A percentile compares a stretch with the other conserved stretches of the same genome.
These are phyloP conservation scores for Penicillium crystallinum DNA, from an alignment of 495 filamentous ascomycete species.

Conservation along the genomic window DNA sequence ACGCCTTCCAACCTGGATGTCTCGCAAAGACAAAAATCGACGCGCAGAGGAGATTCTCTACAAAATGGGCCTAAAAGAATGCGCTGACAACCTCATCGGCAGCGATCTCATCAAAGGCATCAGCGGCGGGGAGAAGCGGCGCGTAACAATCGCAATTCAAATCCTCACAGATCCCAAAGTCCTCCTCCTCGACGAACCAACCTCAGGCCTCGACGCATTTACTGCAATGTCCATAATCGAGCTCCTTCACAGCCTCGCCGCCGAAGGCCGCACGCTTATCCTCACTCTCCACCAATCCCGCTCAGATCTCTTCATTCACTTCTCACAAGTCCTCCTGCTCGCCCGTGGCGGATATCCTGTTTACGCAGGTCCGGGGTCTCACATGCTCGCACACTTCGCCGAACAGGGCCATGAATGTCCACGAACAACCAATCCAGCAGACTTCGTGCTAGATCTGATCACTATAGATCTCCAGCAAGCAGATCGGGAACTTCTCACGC, in stretches of 20 bases:
- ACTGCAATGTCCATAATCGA: conserved; percentile 70
- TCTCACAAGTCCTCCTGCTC: conserved; percentile 64
- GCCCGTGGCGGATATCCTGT: conserved; percentile 62
- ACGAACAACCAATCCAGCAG: conserved; percentile 63
- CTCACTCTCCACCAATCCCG: conserved; percentile 73
- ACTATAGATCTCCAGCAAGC: conserved; percentile 65
- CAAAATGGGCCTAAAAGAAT: conserved; percentile 73
- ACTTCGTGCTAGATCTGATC: conserved; percentile 71
- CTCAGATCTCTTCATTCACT: conserved; percentile 64
- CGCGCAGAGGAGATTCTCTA: conserved; percentile 64
- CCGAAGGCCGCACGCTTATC: conserved; percentile 68
- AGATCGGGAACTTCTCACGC: conserved; percentile 51
- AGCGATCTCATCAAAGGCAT: conserved; percentile 69
- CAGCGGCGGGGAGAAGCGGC: conserved; percentile 69
- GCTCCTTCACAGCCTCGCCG: conserved; percentile 60
- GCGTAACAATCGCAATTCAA: conserved; percentile 71
- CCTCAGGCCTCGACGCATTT: conserved; percentile 70
- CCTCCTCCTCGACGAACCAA: conserved; percentile 68
- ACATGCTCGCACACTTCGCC: conserved; percentile 62
- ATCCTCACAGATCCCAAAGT: conserved; percentile 68
- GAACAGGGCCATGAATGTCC: conserved; percentile 57
- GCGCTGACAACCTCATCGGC: conserved; percentile 68
- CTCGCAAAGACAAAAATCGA: conserved; percentile 54
- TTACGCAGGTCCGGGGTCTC: conserved; percentile 58
- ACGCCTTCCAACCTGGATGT: conserved; percentile 63